Evolutionary conservation across 805 yeast species (phyloP).

Genomic region (Metschnikowia peoriensis): DNA sequence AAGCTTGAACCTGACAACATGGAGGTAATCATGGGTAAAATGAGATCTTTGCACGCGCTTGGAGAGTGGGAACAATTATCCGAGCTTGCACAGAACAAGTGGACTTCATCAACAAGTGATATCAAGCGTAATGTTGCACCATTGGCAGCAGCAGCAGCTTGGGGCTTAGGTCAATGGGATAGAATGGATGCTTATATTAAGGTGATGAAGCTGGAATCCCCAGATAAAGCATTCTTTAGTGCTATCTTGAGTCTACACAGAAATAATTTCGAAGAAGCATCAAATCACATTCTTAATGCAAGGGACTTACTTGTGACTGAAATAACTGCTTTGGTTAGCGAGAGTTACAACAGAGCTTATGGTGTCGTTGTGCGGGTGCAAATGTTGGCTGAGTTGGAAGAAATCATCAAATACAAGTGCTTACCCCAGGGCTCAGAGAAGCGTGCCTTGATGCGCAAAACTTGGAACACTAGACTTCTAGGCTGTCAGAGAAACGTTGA

Average conservation of each 20-base stretch:
- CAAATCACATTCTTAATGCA: slow-evolving; percentile 75
- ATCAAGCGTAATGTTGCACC: slow-evolving; percentile 87
- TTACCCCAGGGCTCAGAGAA: slow-evolving; percentile 81
- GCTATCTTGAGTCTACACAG: slow-evolving; percentile 86
- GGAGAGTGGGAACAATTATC: slow-evolving; percentile 97
- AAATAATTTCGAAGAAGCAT: slow-evolving; percentile 80
- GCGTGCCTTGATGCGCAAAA: slow-evolving; percentile 73
- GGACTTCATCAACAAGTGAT: slow-evolving; percentile 74
- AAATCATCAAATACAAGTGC: slow-evolving; percentile 84
- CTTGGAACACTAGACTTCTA: slow-evolving; percentile 89
- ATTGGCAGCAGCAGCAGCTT: slow-evolving; percentile 96
- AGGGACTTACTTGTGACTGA: slow-evolving; percentile 90
- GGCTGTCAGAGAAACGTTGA: slow-evolving; percentile 98
- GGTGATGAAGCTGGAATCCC: slow-evolving; percentile 89
- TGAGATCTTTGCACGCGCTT: slow-evolving; percentile 96
- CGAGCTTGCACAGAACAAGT: slow-evolving; percentile 78
- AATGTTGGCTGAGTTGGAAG: slow-evolving; percentile 95
- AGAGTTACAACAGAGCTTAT: slow-evolving; percentile 94
- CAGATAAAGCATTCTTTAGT: slow-evolving; percentile 92
- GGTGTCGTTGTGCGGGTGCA: slow-evolving; percentile 96
- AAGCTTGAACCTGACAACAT: slow-evolving; percentile 61
- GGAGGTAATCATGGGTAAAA: slow-evolving; percentile 94
- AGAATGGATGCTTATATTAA: slow-evolving; percentile 87
- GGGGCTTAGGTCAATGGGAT: slow-evolving; percentile 98
- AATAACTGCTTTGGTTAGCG: slow-evolving; percentile 90